Percentiles rank a stretch among this genome's conserved stretches.
Evolutionary conservation across 805 yeast species (phyloP).

Genomic region (Suhomyces sp.): DNA sequence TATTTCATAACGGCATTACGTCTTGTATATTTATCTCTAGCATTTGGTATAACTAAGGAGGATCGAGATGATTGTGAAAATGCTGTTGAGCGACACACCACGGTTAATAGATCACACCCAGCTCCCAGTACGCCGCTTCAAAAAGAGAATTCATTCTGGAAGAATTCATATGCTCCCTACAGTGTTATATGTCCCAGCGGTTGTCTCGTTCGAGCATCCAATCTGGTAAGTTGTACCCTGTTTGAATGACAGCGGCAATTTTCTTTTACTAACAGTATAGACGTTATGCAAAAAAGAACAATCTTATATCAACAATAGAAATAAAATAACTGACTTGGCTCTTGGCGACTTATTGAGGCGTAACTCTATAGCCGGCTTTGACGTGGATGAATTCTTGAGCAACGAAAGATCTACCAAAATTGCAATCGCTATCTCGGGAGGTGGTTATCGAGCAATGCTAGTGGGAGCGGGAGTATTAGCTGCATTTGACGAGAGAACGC

Average conservation of each 20-base stretch:
- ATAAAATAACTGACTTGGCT: conserved; percentile 24
- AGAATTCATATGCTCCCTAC: conserved; percentile 25
- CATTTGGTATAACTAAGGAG: neutral
- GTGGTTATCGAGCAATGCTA: conserved; percentile 59
- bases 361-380: conserved; percentile 32
- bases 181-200: conserved; percentile 22
- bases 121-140: neutral
- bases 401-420: conserved; percentile 19
- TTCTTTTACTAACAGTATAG: conserved; percentile 10
- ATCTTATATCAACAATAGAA: conserved; percentile 28
- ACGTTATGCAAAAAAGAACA: conserved; percentile 18
- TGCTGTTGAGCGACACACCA: neutral
- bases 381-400: conserved; percentile 18
- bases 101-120: neutral
- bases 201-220: conserved; percentile 16
- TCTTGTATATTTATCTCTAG: neutral
- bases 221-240: conserved; percentile 13
- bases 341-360: conserved; percentile 26
- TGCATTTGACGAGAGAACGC: conserved; percentile 49
- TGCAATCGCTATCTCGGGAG: conserved; percentile 48
- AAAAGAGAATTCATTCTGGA: conserved; percentile 1
- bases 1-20: neutral
- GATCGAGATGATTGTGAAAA: neutral
- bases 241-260: neutral
- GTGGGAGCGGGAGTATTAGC: conserved; percentile 54